Evolutionary conservation across 2,329 filamentous ascomycete species (phyloP), one percentile per base, ranked within the genome.

Genomic region (Fusarium globosum): DNA sequence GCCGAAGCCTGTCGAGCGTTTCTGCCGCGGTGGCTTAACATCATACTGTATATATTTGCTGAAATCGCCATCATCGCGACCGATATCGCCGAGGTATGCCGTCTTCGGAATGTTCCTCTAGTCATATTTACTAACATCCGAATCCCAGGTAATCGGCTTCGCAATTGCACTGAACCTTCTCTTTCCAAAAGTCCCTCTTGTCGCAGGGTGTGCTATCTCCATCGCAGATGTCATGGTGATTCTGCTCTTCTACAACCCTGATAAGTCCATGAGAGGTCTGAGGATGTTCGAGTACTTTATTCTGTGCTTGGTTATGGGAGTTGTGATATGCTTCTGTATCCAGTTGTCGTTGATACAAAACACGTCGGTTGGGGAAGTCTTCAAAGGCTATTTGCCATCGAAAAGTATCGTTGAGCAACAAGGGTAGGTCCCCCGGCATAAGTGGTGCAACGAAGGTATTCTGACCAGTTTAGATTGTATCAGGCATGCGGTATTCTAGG

Each of bases 401-500:
- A 82, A 30, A 2, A 83, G 46, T 85, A 87, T 93, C 4, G 82
- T 92, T 2, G 82, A 92, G 78, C 85, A 87, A 4, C 77, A 90
- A 77, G 91, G 87, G 82, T 87, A 74, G 67, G 82, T 67, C 30
- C 4, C 4, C 12, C 2, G 0, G 0, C 21, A 23, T 2, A 5
- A 0, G 0, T 3, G 16, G 1, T 26, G 16, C 0, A 16, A 4
- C 1, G 9, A 9, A 26, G 4, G 0, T 10, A 7, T 20, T 20
- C 51, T 53, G 10, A 53, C 14, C 23, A 7, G 10, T 1, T 0
- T 6, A 55, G 51, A 4, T 13, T 55, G 2, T 93, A 93, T 78
- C 91, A 93, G 80, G 88, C 92, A 3, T 95, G 93, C 71, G 93
- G 93, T 58, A 95, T 95, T 65, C 85, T 95, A 0, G 93, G 93